A percentile compares a stretch with the other conserved stretches of the same genome.
Conservation (phyloP, 768 basidiomycete genomes). For the Wakefieldia striispora region DNA sequence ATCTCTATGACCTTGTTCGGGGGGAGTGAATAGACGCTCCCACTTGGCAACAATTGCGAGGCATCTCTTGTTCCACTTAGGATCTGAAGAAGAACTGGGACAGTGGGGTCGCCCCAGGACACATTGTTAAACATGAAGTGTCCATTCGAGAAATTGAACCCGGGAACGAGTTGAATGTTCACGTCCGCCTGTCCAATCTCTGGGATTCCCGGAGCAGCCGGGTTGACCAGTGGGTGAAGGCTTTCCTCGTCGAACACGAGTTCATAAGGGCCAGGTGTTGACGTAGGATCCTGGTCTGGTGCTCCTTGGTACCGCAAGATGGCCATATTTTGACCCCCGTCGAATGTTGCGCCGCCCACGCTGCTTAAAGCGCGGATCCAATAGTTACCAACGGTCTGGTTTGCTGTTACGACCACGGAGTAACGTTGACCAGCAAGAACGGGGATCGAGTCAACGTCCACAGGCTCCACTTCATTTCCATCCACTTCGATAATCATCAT, state of each 20-base stretch:
- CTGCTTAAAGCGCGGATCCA: slow-evolving; percentile 47
- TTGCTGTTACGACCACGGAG: slow-evolving; percentile 44
- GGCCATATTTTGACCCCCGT: slow-evolving; percentile 43
- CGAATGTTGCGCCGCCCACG: slow-evolving; percentile 28
- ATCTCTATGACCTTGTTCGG: not conserved
- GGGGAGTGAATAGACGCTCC: slow-evolving; percentile 46
- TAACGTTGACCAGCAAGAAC: slow-evolving; percentile 39
- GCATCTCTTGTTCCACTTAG: slow-evolving; percentile 49
- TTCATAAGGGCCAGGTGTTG: slow-evolving; percentile 20
- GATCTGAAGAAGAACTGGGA: slow-evolving; percentile 58
- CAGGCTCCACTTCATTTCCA: slow-evolving; percentile 40
- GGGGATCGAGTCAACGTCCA: slow-evolving; percentile 39
- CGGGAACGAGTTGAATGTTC: slow-evolving; percentile 25
- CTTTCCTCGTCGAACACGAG: slow-evolving; percentile 37
- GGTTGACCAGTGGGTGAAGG: slow-evolving; percentile 35
- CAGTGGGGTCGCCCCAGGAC: slow-evolving; percentile 38
- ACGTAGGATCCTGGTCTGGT: slow-evolving; percentile 39
- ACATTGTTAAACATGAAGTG: slow-evolving; percentile 24
- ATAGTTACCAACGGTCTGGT: slow-evolving; percentile 49
- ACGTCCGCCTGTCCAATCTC: slow-evolving; percentile 41
- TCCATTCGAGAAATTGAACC: not conserved
- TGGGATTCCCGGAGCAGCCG: slow-evolving; percentile 38
- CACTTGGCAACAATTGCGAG: slow-evolving; percentile 45
- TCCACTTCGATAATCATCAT: slow-evolving; percentile 56
- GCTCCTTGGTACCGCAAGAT: slow-evolving; percentile 54